These are phyloP conservation scores for Myriangium duriaei DNA, from an alignment of 2,329 filamentous ascomycete species.

Conservation along the genomic window DNA sequence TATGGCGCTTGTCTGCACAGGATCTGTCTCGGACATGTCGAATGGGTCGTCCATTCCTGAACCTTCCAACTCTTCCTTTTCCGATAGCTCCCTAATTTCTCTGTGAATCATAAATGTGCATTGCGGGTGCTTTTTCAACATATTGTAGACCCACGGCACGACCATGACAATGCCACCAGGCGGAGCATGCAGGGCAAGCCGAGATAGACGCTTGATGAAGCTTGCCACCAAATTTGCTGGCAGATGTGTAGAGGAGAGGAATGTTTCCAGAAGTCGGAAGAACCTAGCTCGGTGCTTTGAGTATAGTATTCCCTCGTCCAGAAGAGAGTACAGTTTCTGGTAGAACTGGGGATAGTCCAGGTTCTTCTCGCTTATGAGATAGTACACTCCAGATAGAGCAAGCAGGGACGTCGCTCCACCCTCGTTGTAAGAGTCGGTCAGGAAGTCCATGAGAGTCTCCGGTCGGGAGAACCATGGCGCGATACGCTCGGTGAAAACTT, in stretches of 20 bases:
- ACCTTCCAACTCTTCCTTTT: slow-evolving; percentile 47
- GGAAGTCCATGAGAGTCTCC: slow-evolving; percentile 86
- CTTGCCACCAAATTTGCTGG: slow-evolving; percentile 83
- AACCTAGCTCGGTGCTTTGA: slow-evolving; percentile 90
- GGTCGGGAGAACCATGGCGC: slow-evolving; percentile 82
- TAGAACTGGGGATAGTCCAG: slow-evolving; percentile 91
- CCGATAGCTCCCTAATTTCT: slow-evolving; percentile 45
- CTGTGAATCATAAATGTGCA: slow-evolving; percentile 97
- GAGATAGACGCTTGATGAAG: slow-evolving; percentile 86
- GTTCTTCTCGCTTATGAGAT: slow-evolving; percentile 85
- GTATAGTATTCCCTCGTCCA: slow-evolving; percentile 76
- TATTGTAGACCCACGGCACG: slow-evolving; percentile 89
- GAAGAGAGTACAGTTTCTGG: slow-evolving; percentile 79
- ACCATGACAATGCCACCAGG: slow-evolving; percentile 81
- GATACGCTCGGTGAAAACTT: slow-evolving; percentile 62
- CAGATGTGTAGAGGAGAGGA: slow-evolving; percentile 82
- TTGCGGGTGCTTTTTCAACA: slow-evolving; percentile 75
- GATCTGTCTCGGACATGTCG: slow-evolving; percentile 60
- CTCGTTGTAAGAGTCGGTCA: slow-evolving; percentile 83
- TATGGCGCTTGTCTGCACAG: slow-evolving; percentile 73
- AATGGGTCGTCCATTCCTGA: slow-evolving; percentile 65
- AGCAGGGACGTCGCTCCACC: slow-evolving; percentile 80
- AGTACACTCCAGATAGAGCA: slow-evolving; percentile 85
- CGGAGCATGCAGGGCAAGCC: slow-evolving; percentile 75
- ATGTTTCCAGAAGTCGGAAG: slow-evolving; percentile 82